Percentiles rank a stretch among this genome's conserved stretches.
Conservation (phyloP, 495 filamentous ascomycete genomes). For the Penicillium taxi region DNA sequence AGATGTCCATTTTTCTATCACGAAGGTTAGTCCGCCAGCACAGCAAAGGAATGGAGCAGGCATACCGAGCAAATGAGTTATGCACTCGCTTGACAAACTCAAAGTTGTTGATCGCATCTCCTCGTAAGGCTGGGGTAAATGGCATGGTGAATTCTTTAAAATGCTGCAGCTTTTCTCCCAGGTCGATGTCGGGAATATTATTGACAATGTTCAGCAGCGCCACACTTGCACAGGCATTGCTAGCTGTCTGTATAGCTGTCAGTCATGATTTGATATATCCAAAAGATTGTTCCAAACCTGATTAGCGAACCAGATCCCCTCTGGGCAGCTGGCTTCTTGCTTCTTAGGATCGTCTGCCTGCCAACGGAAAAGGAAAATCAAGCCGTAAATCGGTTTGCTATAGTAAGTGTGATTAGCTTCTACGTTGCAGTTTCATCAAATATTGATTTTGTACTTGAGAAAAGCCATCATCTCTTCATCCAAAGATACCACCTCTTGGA, state of each 20-base stretch:
- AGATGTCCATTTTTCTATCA: conserved; percentile 63
- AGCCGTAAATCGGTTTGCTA: conserved; percentile 66
- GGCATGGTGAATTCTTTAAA: conserved; percentile 65
- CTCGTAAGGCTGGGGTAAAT: conserved; percentile 64
- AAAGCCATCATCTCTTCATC: conserved; percentile 59
- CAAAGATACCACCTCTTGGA: conserved; percentile 70
- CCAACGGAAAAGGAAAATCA: conserved; percentile 78
- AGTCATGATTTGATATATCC: conserved; percentile 1
- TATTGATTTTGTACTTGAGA: conserved; percentile 43
- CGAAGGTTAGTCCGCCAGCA: background rate
- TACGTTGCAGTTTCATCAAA: background rate
- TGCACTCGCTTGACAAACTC: conserved; percentile 72
- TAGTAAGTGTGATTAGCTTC: conserved; percentile 5
- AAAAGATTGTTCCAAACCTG: conserved; percentile 48
- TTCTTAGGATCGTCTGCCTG: conserved; percentile 50
- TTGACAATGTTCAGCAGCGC: conserved; percentile 87
- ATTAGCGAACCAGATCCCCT: conserved; percentile 87
- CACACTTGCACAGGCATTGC: conserved; percentile 80
- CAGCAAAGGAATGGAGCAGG: background rate
- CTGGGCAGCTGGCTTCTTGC: conserved; percentile 52
- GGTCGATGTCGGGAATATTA: conserved; percentile 57
- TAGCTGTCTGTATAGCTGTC: conserved; percentile 48
- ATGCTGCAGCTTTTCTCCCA: conserved; percentile 56
- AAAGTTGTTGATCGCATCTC: conserved; percentile 64
- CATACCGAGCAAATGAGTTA: conserved; percentile 77